These are phyloP conservation scores for Aspergillus nanangensis DNA, from an alignment of 495 filamentous ascomycete genomes.

Conservation along the genomic window DNA sequence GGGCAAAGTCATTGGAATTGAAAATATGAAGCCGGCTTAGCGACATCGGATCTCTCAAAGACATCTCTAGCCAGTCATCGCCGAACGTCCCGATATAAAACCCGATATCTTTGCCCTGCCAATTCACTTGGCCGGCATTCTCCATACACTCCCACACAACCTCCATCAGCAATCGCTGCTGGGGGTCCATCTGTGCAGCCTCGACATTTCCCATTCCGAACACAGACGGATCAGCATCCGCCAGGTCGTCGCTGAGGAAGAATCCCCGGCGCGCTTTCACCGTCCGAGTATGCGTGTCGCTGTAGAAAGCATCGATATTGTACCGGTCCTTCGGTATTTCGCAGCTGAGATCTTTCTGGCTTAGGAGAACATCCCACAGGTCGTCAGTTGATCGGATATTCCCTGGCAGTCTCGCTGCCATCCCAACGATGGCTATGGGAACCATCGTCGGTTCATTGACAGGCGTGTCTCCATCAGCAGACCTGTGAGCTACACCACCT, in stretches of 20 bases:
- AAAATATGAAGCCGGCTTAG: slow-evolving; percentile 8
- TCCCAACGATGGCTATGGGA: slow-evolving; percentile 40
- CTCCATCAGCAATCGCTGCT: slow-evolving; percentile 25
- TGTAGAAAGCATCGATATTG: slow-evolving; percentile 26
- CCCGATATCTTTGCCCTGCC: slow-evolving; percentile 23
- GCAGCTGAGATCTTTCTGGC: slow-evolving; percentile 26
- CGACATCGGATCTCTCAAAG: neutral
- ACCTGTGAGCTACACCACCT: too few relatives aligned
- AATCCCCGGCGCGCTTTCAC: slow-evolving; percentile 38
- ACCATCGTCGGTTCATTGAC: too few relatives aligned
- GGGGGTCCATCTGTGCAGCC: slow-evolving; percentile 12
- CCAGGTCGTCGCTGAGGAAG: slow-evolving; percentile 39
- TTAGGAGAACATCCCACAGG: slow-evolving; percentile 34
- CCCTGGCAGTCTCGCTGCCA: slow-evolving; percentile 39
- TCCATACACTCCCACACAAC: slow-evolving; percentile 22
- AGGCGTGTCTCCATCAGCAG: too few relatives aligned
- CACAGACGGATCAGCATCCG: slow-evolving; percentile 22
- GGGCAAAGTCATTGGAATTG: slow-evolving; percentile 23
- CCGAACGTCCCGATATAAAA: slow-evolving; percentile 34
- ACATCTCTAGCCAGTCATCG: slow-evolving; percentile 2
- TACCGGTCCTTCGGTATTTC: slow-evolving; percentile 28
- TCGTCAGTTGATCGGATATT: slow-evolving; percentile 20
- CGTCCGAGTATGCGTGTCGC: neutral
- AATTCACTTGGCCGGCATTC: slow-evolving; percentile 4
- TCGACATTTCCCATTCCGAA: neutral